phyloP scores from a whole-genome alignment of 1,284 basidiomycete species.

The Austroboletus sp. region DNA sequence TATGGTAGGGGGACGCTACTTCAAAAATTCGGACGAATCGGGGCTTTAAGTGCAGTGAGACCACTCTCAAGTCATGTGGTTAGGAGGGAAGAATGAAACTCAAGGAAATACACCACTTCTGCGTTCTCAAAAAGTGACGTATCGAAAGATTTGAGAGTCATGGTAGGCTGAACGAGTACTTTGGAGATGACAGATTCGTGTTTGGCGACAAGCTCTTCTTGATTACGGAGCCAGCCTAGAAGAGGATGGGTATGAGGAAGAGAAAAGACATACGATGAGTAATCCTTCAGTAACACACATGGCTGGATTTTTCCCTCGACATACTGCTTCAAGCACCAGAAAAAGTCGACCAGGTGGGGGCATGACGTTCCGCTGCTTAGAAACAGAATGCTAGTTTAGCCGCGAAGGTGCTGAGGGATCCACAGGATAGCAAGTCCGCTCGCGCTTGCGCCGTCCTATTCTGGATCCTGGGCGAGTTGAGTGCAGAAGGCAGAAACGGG shows the following conservation, averaged over 20 bases:
- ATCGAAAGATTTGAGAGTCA: slow-evolving; percentile 42
- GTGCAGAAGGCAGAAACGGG: too few relatives aligned
- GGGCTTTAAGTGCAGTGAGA: slow-evolving; percentile 47
- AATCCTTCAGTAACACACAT: slow-evolving; percentile 84
- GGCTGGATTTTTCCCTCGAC: slow-evolving; percentile 77
- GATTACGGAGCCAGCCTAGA: slow-evolving; percentile 54
- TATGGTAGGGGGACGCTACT: slow-evolving; percentile 67
- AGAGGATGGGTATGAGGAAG: not conserved
- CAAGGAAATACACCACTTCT: slow-evolving; percentile 46
- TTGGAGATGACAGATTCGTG: slow-evolving; percentile 53
- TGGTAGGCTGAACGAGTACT: slow-evolving; percentile 55
- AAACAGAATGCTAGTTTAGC: too few relatives aligned
- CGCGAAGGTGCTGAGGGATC: too few relatives aligned
- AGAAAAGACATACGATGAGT: slow-evolving; percentile 55
- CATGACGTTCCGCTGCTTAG: too few relatives aligned
- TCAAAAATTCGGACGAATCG: slow-evolving; percentile 50
- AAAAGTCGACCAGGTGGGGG: too few relatives aligned
- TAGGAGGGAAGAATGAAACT: not conserved
- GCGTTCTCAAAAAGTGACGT: slow-evolving; percentile 41
- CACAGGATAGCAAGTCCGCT: too few relatives aligned
- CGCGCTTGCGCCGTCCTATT: too few relatives aligned
- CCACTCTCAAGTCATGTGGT: slow-evolving; percentile 45
- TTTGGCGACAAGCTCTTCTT: slow-evolving; percentile 46
- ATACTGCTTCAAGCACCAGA: too few relatives aligned
- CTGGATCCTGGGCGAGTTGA: too few relatives aligned